Percentiles rank a stretch among this genome's conserved stretches.
Evolutionary conservation across 306 rosid species (phyloP).

Genomic region (Sophora flavescens): DNA sequence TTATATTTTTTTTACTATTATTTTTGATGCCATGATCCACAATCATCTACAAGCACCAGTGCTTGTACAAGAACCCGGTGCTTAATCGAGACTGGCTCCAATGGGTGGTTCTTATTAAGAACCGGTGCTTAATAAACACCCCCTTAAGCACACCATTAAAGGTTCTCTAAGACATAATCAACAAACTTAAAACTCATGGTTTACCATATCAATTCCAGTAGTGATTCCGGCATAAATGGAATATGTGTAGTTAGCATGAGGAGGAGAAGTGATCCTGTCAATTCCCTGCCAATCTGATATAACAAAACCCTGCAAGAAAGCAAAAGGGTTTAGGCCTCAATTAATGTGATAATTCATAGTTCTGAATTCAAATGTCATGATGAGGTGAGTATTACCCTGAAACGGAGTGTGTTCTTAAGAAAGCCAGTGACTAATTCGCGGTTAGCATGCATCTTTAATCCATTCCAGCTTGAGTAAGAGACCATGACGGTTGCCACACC

Average conservation of each 20-base stretch:
- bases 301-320: slow-evolving; percentile 49
- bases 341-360: not conserved
- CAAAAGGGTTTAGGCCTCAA: not conserved
- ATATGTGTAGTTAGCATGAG: slow-evolving; percentile 43
- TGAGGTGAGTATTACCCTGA: slow-evolving; percentile 34
- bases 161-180: too few species aligned
- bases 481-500: slow-evolving; percentile 53
- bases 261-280: slow-evolving; percentile 47
- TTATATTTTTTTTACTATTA: too few species aligned
- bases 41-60: too few species aligned
- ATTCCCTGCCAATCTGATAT: slow-evolving; percentile 52
- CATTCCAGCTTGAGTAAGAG: slow-evolving; percentile 54
- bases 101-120: too few species aligned
- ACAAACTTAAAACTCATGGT: not conserved
- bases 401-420: slow-evolving; percentile 47
- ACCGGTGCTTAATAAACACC: too few species aligned
- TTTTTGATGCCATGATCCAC: too few species aligned
- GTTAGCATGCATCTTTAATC: slow-evolving; percentile 53
- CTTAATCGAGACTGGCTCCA: too few species aligned
- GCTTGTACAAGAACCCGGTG: too few species aligned
- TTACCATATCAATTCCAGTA: slow-evolving; percentile 57
- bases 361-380: not conserved
- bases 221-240: slow-evolving; percentile 41
- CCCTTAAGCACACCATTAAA: too few species aligned
- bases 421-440: slow-evolving; percentile 37